These are phyloP conservation scores for Hirsutella rhossiliensis DNA, from an alignment of 2,329 filamentous ascomycete species.

Conservation along the genomic window DNA sequence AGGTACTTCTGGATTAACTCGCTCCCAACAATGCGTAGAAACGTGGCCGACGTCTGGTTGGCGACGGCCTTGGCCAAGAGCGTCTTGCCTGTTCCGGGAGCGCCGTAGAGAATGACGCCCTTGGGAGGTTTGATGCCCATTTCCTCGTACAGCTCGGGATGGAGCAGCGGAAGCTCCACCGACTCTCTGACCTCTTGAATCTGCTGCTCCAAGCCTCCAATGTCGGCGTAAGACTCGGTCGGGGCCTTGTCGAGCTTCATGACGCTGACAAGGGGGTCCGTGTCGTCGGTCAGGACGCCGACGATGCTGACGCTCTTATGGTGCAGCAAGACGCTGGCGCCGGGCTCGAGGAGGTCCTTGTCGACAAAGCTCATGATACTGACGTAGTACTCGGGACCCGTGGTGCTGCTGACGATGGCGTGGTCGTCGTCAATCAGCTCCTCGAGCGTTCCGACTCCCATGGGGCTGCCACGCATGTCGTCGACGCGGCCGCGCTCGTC, in stretches of 20 bases:
- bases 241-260: conserved; percentile 99
- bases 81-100: conserved; percentile 93
- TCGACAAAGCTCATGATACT: conserved; percentile 99
- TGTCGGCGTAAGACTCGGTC: conserved; percentile 96
- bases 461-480: conserved; percentile 96
- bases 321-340: conserved; percentile 87
- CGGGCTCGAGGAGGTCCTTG: conserved; percentile 94
- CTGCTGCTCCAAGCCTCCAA: conserved; percentile 87
- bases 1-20: conserved; percentile 98
- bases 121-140: conserved; percentile 99
- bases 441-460: conserved; percentile 95
- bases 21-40: conserved; percentile 91
- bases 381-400: conserved; percentile 96
- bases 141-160: conserved; percentile 96
- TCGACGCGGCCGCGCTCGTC: conserved; percentile 92
- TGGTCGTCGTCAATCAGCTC: conserved; percentile 99
- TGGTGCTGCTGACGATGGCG: conserved; percentile 94
- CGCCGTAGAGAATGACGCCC: conserved; percentile 97
- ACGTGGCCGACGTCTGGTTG: conserved; percentile 97
- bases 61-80: conserved; percentile 92
- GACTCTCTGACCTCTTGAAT: conserved; percentile 98
- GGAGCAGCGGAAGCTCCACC: conserved; percentile 85
- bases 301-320: conserved; percentile 98
- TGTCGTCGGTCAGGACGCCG: conserved; percentile 90
- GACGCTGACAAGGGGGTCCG: conserved; percentile 88